These are phyloP conservation scores for Trifolium repens DNA, from an alignment of 306 rosid species.

Conservation along the genomic window DNA sequence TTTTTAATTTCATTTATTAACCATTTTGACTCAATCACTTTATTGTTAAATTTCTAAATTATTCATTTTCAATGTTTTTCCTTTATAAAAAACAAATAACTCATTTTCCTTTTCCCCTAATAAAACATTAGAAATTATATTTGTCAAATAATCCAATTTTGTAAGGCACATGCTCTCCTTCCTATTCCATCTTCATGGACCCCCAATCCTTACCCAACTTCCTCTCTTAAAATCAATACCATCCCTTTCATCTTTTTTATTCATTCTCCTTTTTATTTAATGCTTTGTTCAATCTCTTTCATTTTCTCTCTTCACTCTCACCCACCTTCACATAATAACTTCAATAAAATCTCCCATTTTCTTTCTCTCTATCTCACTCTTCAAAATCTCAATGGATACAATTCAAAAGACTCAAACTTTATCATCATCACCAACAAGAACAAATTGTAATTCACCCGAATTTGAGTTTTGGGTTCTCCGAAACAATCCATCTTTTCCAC, in stretches of 20 bases:
- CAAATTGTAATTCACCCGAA: conserved; percentile 75
- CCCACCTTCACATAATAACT: conserved; percentile 4
- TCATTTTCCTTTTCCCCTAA: background rate
- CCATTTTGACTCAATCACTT: no score
- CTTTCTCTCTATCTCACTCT: background rate
- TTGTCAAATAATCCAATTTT: conserved; percentile 25
- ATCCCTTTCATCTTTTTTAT: conserved; percentile 39
- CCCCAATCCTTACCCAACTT: conserved; percentile 30
- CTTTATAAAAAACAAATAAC: background rate
- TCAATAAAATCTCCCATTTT: conserved; percentile 6
- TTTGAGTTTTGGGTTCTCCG: conserved; percentile 97
- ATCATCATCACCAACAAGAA: conserved; percentile 41
- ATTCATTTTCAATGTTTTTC: background rate
- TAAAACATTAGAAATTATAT: conserved; percentile 2
- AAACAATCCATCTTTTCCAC: conserved; percentile 74
- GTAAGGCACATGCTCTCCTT: conserved; percentile 44
- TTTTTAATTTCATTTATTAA: no score
- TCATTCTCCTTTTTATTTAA: conserved; percentile 44
- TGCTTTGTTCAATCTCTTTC: conserved; percentile 48
- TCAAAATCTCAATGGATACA: conserved; percentile 45
- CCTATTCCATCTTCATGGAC: conserved; percentile 35
- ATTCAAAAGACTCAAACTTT: conserved; percentile 34
- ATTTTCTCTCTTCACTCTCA: conserved; percentile 23
- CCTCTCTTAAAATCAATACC: conserved; percentile 37
- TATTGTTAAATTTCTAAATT: background rate